phyloP scores from a whole-genome alignment of 495 filamentous ascomycete genomes.

The Cercophora samala region DNA sequence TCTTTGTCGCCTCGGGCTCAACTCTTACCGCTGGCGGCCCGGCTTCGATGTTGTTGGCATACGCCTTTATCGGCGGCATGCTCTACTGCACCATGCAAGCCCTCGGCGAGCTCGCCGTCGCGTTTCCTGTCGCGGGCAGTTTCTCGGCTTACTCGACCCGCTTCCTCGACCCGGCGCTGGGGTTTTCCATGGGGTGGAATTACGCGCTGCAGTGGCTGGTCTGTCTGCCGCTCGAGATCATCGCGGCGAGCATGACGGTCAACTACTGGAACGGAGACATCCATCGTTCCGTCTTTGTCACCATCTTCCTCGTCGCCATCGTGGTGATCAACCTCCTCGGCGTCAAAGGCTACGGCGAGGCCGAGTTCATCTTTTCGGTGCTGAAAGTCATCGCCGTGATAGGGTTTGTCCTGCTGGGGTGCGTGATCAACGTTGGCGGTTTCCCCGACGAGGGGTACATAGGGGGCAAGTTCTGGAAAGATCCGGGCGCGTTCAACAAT shows the following conservation, averaged over 20 bases:
- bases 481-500: constrained; percentile 85
- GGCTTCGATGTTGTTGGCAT: constrained; percentile 79
- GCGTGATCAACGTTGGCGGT: constrained; percentile 77
- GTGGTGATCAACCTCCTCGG: constrained; percentile 81
- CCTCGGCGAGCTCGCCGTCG: constrained; percentile 86
- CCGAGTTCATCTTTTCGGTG: constrained; percentile 82
- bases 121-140: constrained; percentile 88
- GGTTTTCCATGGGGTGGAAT: constrained; percentile 98
- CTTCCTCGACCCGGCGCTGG: constrained; percentile 93
- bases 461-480: constrained; percentile 75
- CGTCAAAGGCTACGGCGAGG: constrained; percentile 85
- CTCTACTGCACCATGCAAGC: constrained; percentile 89
- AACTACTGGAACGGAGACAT: constrained; percentile 72
- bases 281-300: constrained; percentile 77
- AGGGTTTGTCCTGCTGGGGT: constrained; percentile 81
- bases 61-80: constrained; percentile 80
- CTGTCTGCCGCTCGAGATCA: constrained; percentile 83
- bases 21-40: constrained; percentile 79
- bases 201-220: constrained; percentile 94
- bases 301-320: constrained; percentile 72
- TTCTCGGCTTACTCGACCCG: constrained; percentile 91
- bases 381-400: constrained; percentile 85
- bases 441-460: constrained; percentile 73
- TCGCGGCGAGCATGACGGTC: constrained; percentile 85
- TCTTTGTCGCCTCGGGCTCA: constrained; percentile 84